phyloP scores from a whole-genome alignment of 768 basidiomycete genomes.

The Trametes coccinea region DNA sequence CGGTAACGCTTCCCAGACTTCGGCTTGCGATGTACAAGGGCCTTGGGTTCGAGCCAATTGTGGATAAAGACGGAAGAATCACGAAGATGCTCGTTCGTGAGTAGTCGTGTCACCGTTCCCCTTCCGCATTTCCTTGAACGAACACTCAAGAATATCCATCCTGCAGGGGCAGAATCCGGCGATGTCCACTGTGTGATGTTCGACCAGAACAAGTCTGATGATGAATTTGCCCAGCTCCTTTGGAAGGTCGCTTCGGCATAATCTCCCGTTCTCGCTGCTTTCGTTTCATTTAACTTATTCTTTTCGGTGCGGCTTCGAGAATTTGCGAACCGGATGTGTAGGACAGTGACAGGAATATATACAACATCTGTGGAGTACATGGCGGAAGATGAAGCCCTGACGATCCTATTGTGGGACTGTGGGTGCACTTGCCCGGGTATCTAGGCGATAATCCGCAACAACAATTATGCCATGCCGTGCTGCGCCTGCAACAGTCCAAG shows the following conservation, averaged over 20 bases:
- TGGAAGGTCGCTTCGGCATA: conserved; percentile 41
- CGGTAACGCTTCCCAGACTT: conserved; percentile 42
- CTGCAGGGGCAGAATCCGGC: conserved; percentile 46
- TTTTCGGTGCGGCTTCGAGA: not conserved
- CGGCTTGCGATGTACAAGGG: conserved; percentile 69
- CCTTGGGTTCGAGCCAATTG: conserved; percentile 69
- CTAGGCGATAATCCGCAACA: not conserved
- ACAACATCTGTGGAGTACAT: conserved; percentile 5
- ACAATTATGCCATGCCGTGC: conserved; percentile 9
- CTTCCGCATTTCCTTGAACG: too few species aligned
- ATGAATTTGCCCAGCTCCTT: conserved; percentile 33
- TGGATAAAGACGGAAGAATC: conserved; percentile 50
- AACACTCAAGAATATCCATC: not conserved
- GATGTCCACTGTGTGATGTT: conserved; percentile 40
- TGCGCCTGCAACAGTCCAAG: conserved; percentile 4
- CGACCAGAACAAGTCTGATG: conserved; percentile 31
- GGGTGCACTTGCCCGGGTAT: not conserved
- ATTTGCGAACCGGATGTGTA: not conserved
- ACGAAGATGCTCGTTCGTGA: conserved; percentile 69
- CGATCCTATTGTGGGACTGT: not conserved
- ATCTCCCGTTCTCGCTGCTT: conserved; percentile 5
- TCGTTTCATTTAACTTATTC: not conserved
- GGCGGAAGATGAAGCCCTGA: not conserved
- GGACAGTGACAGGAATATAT: not conserved
- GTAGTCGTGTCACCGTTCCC: conserved; percentile 31